phyloP scores from a whole-genome alignment of 768 basidiomycete genomes.

The Lentinula boryana region DNA sequence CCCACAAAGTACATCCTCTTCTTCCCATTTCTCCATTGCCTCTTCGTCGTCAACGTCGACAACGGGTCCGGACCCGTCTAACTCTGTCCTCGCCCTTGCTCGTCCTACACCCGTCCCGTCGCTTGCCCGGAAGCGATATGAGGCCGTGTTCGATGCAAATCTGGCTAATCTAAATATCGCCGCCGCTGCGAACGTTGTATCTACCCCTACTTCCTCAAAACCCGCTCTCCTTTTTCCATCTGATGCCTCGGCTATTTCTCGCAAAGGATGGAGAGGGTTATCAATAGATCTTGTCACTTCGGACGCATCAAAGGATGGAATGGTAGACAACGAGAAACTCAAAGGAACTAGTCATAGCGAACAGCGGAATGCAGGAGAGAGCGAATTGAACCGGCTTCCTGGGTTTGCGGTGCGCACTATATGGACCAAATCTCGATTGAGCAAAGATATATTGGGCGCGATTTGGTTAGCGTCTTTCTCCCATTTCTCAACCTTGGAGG shows the following conservation, averaged over 20 bases:
- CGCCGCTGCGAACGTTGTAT: slow-evolving; percentile 7
- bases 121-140: slow-evolving; percentile 60
- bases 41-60: not conserved
- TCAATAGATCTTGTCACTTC: slow-evolving; percentile 59
- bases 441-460: slow-evolving; percentile 41
- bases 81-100: slow-evolving; percentile 19
- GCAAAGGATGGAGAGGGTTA: slow-evolving; percentile 67
- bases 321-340: slow-evolving; percentile 15
- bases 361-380: slow-evolving; percentile 17
- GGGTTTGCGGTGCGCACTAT: slow-evolving; percentile 52
- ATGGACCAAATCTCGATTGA: slow-evolving; percentile 59
- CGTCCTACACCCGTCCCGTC: slow-evolving; percentile 67
- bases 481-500: not conserved
- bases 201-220: slow-evolving; percentile 13
- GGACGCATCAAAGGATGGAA: slow-evolving; percentile 4
- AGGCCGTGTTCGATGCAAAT: slow-evolving; percentile 59
- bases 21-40: not conserved
- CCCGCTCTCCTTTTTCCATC: not conserved
- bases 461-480: slow-evolving; percentile 53
- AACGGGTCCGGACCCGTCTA: not conserved
- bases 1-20: not conserved
- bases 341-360: slow-evolving; percentile 26
- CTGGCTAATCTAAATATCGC: not conserved
- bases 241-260: slow-evolving; percentile 13
- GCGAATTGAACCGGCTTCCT: slow-evolving; percentile 27